Percentiles rank a stretch among this genome's conserved stretches.
phyloP scores from a whole-genome alignment of 805 yeast genomes.

The Wickerhamomyces chambardii region DNA sequence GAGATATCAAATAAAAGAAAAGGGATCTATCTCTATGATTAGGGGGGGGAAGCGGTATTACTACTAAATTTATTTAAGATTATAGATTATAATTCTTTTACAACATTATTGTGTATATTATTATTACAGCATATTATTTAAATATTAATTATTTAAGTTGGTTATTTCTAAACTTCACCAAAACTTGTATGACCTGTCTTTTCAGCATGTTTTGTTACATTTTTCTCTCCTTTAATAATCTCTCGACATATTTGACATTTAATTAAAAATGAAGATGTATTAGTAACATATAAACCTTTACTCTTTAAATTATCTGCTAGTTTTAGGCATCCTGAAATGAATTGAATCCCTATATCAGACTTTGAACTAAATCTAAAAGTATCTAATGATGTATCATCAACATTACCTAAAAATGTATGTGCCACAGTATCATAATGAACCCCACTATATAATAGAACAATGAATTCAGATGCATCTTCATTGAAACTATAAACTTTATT shows the following conservation, averaged over 20 bases:
- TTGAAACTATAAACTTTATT: conserved; percentile 47
- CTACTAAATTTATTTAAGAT: no score
- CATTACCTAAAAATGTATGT: conserved; percentile 15
- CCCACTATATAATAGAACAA: conserved; percentile 57
- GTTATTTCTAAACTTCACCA: conserved; percentile 42
- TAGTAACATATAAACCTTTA: conserved; percentile 53
- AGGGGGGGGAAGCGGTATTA: no score
- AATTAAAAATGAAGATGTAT: conserved; percentile 49
- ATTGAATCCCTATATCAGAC: conserved; percentile 20
- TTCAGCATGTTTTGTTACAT: conserved; percentile 56
- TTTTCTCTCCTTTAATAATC: conserved; percentile 51
- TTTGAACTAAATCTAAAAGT: conserved; percentile 31
- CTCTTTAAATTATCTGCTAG: conserved; percentile 37
- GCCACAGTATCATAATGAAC: conserved; percentile 65
- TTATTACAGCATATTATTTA: no score
- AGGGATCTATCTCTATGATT: no score
- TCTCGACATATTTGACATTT: conserved; percentile 48
- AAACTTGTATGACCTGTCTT: conserved; percentile 51
- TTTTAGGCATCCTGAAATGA: conserved; percentile 27
- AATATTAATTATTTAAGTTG: no score
- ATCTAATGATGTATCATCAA: conserved; percentile 25
- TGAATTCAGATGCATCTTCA: conserved; percentile 25
- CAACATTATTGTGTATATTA: no score
- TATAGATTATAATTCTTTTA: no score
- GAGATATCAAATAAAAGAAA: no score